Percentiles rank a stretch among this genome's conserved stretches.
Conservation (phyloP, 768 basidiomycete species). For the Kwoniella dendrophila region DNA sequence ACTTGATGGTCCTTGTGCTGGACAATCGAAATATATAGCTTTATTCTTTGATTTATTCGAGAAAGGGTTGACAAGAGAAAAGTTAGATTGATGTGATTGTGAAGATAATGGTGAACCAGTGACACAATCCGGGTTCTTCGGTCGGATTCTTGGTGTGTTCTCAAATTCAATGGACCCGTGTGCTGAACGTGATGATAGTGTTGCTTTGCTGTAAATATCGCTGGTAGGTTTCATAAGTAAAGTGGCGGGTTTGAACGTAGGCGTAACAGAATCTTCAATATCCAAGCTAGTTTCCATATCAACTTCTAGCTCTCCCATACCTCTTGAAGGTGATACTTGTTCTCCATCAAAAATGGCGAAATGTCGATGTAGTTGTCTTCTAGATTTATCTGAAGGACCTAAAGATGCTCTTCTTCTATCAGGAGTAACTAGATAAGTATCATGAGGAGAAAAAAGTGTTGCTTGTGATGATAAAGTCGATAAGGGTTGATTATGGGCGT, state of each 20-base stretch:
- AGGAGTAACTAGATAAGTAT: constrained; percentile 1
- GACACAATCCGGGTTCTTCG: too few relatives aligned
- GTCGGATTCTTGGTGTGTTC: too few relatives aligned
- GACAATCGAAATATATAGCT: too few relatives aligned
- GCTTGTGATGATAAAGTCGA: constrained; percentile 10
- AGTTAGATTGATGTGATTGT: too few relatives aligned
- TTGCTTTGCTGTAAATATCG: background rate
- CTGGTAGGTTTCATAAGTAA: background rate
- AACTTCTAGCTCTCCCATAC: background rate
- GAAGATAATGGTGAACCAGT: too few relatives aligned
- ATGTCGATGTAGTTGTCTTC: constrained; percentile 19
- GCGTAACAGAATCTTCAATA: constrained; percentile 4
- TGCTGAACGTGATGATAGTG: too few relatives aligned
- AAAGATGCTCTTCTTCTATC: background rate
- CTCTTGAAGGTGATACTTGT: constrained; percentile 18
- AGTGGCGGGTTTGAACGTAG: background rate
- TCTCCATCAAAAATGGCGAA: constrained; percentile 24
- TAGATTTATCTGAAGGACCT: constrained; percentile 3
- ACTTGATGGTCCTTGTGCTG: too few relatives aligned
- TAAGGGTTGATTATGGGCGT: background rate
- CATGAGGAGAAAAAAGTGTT: background rate
- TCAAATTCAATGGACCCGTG: too few relatives aligned
- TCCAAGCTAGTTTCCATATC: background rate
- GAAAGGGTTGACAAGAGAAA: too few relatives aligned
- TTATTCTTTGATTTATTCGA: too few relatives aligned